phyloP scores from a whole-genome alignment of 2,329 filamentous ascomycete species.

The Epicoccum sorghinum region DNA sequence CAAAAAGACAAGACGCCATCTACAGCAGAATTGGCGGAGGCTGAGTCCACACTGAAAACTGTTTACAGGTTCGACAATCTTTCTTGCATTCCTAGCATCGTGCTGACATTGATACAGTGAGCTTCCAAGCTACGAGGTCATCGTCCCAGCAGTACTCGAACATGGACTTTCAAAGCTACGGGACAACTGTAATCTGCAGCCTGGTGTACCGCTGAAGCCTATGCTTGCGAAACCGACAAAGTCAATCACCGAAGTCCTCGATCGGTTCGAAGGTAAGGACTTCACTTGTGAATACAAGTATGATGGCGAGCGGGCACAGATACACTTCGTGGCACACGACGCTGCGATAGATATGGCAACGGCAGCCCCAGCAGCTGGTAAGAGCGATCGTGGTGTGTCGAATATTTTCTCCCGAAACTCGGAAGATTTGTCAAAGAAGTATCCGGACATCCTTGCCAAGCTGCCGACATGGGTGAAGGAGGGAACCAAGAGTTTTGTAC shows the following conservation, averaged over 20 bases:
- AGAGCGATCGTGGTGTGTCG: conserved; percentile 74
- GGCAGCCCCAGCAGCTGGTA: conserved; percentile 64
- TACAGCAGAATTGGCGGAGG: conserved; percentile 78
- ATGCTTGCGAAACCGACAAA: conserved; percentile 99
- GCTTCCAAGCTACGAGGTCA: conserved; percentile 91
- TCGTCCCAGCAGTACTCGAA: conserved; percentile 86
- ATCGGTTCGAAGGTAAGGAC: conserved; percentile 91
- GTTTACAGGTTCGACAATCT: conserved; percentile 72
- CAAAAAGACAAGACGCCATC: conserved; percentile 72
- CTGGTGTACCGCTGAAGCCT: conserved; percentile 92
- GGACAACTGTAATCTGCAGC: conserved; percentile 87
- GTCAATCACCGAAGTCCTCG: conserved; percentile 94
- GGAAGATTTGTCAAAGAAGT: conserved; percentile 96
- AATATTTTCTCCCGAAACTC: conserved; percentile 98
- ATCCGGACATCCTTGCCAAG: conserved; percentile 91
- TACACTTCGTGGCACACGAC: conserved; percentile 91
- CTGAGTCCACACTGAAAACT: conserved; percentile 83
- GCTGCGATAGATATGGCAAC: conserved; percentile 71
- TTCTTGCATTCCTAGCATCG: not conserved
- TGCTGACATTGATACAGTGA: conserved; percentile 66
- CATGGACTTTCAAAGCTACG: conserved; percentile 83
- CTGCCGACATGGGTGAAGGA: conserved; percentile 87
- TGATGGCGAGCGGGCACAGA: conserved; percentile 96
- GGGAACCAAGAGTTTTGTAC: conserved; percentile 90
- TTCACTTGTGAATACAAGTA: conserved; percentile 99